Evolutionary conservation across 2,329 filamentous ascomycete genomes (phyloP), one percentile per base, ranked within the genome.

Genomic region (Cladophialophora immunda): DNA sequence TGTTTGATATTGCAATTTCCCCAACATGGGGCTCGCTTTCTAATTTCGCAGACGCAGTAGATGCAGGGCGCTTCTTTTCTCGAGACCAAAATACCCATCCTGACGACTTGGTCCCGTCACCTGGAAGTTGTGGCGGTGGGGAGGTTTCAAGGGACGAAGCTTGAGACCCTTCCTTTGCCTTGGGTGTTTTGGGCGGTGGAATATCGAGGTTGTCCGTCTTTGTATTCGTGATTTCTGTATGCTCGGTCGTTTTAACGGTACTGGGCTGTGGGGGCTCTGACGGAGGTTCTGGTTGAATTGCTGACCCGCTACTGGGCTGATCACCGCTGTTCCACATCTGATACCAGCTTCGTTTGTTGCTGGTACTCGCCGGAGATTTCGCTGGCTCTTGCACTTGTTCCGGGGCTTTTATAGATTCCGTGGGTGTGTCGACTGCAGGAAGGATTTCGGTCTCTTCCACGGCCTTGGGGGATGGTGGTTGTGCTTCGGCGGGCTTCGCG

Each of bases 331-430:
- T 76, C 80, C 78, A 81, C 76, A 82, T 80, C 65, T 81, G 80
- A 64, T 81, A 74, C 81, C 80, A 82, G 52, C 79, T 80, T 59
- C 79, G 76, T 64, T 79, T 82, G 76, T 30, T 77, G 53, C 41
- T 32, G 64, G 34, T 38, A 19, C 27, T 62, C 13, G 32, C 41
- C 22, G 41, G 8, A 69, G 30, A 9, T 67, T 56, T 69, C 34
- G 34, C 67, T 58, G 71, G 69, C 71, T 36, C 27, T 55, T 58
- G 56, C 70, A 56, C 52, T 75, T 70, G 32, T 67, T 70, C 52
- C 72, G 68, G 53, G 58, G 34, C 17, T 69, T 41, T 50, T 70
- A 66, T 7, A 71, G 72, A 62, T 3, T 58, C 53, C 8, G 32
- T 19, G 15, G 29, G 27, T 25, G 47, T n/a, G 7, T 54, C 34